phyloP scores from a whole-genome alignment of 495 filamentous ascomycete species.

The Penicillium manginii region DNA sequence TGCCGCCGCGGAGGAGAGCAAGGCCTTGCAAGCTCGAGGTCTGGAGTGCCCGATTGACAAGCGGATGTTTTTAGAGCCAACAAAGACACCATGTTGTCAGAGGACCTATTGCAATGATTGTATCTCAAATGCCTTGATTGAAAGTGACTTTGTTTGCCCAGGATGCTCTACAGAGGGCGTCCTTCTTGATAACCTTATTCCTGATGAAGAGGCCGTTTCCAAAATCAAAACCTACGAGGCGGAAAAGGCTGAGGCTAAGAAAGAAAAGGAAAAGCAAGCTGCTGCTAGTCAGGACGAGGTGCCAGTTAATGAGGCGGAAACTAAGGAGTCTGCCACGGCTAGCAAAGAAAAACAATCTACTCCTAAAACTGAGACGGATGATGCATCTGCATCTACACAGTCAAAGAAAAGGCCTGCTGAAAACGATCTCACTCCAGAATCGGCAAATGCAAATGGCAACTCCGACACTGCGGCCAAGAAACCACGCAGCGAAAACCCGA shows the following conservation, averaged over 20 bases:
- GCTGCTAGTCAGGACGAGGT: conserved; percentile 27
- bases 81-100: conserved; percentile 96
- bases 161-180: conserved; percentile 88
- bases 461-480: conserved; percentile 35
- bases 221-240: conserved; percentile 82
- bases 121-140: conserved; percentile 95
- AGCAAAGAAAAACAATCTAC: conserved; percentile 32
- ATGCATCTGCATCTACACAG: conserved; percentile 22
- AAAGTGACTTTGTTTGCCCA: conserved; percentile 96
- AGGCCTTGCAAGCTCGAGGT: conserved; percentile 81
- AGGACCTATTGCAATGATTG: conserved; percentile 99
- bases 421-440: conserved; percentile 55
- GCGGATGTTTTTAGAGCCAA: conserved; percentile 93
- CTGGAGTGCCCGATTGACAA: conserved; percentile 95
- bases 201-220: conserved; percentile 73
- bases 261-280: conserved; percentile 64
- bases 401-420: conserved; percentile 84
- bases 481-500: conserved; percentile 36
- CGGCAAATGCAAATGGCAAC: conserved; percentile 18
- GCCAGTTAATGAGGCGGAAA: conserved; percentile 33
- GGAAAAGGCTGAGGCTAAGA: conserved; percentile 63
- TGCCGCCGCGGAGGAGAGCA: conserved; percentile 70
- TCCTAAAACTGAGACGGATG: conserved; percentile 36
- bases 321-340: conserved; percentile 18
- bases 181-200: conserved; percentile 84